Evolutionary conservation across 352 stramenopile genomes (phyloP).

Genomic region (Phytopythium oedochilum): DNA sequence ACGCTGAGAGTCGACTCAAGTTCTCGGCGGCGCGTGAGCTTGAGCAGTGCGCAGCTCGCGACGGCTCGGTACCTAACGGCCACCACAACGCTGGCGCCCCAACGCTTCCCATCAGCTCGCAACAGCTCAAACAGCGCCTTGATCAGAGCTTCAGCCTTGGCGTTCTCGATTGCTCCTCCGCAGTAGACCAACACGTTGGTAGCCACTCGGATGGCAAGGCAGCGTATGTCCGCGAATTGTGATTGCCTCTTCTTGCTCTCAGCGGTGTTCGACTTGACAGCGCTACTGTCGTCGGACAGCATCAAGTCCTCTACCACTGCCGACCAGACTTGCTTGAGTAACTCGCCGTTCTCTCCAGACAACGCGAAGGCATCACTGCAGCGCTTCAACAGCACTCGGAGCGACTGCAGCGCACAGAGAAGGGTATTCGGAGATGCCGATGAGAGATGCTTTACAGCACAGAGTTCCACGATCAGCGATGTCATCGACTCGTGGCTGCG

Average conservation of each 20-base stretch:
- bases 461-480: constrained; percentile 42
- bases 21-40: constrained; percentile 46
- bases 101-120: constrained; percentile 48
- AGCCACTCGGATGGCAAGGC: constrained; percentile 50
- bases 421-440: constrained; percentile 13
- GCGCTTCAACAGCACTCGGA: constrained; percentile 60
- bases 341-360: not conserved
- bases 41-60: constrained; percentile 55
- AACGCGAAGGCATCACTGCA: constrained; percentile 28
- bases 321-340: constrained; percentile 27
- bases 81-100: constrained; percentile 27
- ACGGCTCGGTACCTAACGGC: constrained; percentile 41
- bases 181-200: constrained; percentile 59
- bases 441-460: constrained; percentile 38
- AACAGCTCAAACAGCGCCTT: constrained; percentile 59
- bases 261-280: constrained; percentile 1
- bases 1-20: constrained; percentile 50
- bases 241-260: constrained; percentile 16
- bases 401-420: constrained; percentile 44
- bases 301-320: constrained; percentile 44
- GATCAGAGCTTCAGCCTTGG: constrained; percentile 32
- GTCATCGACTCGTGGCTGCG: constrained; percentile 19
- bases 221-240: constrained; percentile 44
- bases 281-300: constrained; percentile 9
- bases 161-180: constrained; percentile 6